Evolutionary conservation across 1,284 basidiomycete genomes (phyloP), one percentile per base, ranked within the genome.

Genomic region (Serendipita sp.): DNA sequence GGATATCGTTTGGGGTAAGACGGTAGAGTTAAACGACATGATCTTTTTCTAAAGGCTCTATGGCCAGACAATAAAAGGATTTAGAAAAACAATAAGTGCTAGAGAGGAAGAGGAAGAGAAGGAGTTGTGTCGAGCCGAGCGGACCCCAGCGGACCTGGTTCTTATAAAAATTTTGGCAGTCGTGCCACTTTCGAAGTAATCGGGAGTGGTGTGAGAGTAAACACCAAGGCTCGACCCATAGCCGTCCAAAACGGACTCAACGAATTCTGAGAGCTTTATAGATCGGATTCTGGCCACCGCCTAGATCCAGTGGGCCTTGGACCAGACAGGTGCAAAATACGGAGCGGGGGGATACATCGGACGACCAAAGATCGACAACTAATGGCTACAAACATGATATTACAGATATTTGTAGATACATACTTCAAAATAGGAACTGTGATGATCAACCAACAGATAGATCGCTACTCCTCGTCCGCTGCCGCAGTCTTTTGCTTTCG

Each of bases 401-500:
- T 41, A 41, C 38, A 41, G 38, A 41, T 13, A 41, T 41, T 41
- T 41, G 38, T 41, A 41, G 38, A 41, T 41, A 41, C 38, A 41
- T 41, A 41, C 38, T 6, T 41, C 38, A 13, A 41, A 41, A 41
- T 41, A 41, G 38, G 38, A 41, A 41, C 63, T 41, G 38, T 41
- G 38, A 41, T 71, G 73, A 60, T 72, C 71, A 61, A 73, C 72
- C 61, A 73, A 71, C 64, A 50, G 22, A 63, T 29, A 62, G 58
- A 3, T 65, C 65, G n/a, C 66, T 67, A 41, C 61, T 67, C 63
- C 44, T 62, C 63, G 13, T 61, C 38, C 17, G 72, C 70, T 64
- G 72, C 70, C 67, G 70, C 70, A 65, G 71, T 68, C 60, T 71
- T 72, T 64, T 70, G 68, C 35, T 71, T 72, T 41, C 69, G 68